Conservation (phyloP, 73 alveolate species). For the Paramecium primaurelia region DNA sequence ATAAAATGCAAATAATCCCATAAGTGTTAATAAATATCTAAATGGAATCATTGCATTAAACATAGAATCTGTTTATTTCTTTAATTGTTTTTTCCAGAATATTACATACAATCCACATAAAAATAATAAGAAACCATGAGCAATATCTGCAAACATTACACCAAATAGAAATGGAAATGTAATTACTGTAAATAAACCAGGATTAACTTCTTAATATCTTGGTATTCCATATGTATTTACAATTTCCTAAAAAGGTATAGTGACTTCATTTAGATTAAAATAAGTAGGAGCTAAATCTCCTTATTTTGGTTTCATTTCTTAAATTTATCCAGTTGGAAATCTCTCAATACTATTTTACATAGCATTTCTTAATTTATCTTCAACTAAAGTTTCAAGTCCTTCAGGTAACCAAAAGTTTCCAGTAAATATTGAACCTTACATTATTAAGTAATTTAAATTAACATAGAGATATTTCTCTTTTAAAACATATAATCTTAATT, state of each 20-base stretch:
- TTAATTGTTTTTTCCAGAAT: background rate
- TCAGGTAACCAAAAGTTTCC: constrained; percentile 88
- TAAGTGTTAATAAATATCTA: constrained; percentile 76
- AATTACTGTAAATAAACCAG: constrained; percentile 89
- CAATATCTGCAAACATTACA: constrained; percentile 96
- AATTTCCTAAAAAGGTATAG: constrained; percentile 91
- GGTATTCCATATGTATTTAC: constrained; percentile 98
- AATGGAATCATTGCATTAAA: constrained; percentile 53
- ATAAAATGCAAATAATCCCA: constrained; percentile 86
- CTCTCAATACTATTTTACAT: constrained; percentile 53
- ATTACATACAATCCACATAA: constrained; percentile 61
- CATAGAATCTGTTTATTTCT: constrained; percentile 18
- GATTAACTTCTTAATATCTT: constrained; percentile 95
- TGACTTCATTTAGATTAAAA: constrained; percentile 91
- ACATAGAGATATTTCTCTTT: constrained; percentile 76
- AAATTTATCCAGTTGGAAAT: constrained; percentile 69
- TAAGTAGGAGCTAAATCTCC: constrained; percentile 85
- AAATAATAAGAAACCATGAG: constrained; percentile 73
- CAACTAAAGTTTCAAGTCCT: constrained; percentile 58
- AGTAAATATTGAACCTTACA: constrained; percentile 63
- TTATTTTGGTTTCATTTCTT: constrained; percentile 63
- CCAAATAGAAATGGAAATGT: constrained; percentile 98
- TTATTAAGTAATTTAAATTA: constrained; percentile 65
- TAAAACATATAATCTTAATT: constrained; percentile 67
- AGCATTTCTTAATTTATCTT: constrained; percentile 59